These are phyloP conservation scores for Psilocybe azurescens DNA, from an alignment of 768 basidiomycete genomes.

Conservation along the genomic window DNA sequence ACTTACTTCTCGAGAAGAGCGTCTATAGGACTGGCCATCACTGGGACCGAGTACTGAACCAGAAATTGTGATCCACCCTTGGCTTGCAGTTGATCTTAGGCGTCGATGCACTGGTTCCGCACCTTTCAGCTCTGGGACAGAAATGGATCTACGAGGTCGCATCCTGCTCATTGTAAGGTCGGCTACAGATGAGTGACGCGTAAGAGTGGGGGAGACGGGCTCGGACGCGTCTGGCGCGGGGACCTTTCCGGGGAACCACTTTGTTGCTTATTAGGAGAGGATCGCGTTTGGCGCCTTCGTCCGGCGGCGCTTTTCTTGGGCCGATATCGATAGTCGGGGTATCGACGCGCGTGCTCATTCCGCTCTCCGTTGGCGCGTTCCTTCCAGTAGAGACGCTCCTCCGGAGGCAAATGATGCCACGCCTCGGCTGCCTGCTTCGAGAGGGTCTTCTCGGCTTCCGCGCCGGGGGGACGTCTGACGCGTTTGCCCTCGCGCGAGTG, in stretches of 20 bases:
- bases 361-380: slow-evolving; percentile 60
- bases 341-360: slow-evolving; percentile 55
- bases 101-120: slow-evolving; percentile 20
- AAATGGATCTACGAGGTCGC: slow-evolving; percentile 33
- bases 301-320: slow-evolving; percentile 49
- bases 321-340: slow-evolving; percentile 70
- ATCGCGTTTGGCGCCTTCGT: slow-evolving; percentile 30
- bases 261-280: slow-evolving; percentile 15
- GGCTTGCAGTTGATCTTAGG: slow-evolving; percentile 26
- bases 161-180: slow-evolving; percentile 9
- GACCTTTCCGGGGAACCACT: background rate
- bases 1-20: slow-evolving; percentile 19
- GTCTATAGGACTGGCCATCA: slow-evolving; percentile 2
- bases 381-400: slow-evolving; percentile 56
- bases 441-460: slow-evolving; percentile 55
- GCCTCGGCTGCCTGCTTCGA: slow-evolving; percentile 81
- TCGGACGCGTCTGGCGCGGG: background rate
- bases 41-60: slow-evolving; percentile 4
- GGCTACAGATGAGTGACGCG: slow-evolving; percentile 1
- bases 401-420: slow-evolving; percentile 63
- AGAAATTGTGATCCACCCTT: slow-evolving; percentile 24
- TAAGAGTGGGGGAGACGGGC: slow-evolving; percentile 1
- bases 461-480: slow-evolving; percentile 38
- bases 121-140: slow-evolving; percentile 31
- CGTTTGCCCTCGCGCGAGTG: slow-evolving; percentile 45